phyloP scores from a whole-genome alignment of 2,329 filamentous ascomycete genomes.

The Boeremia exigua region DNA sequence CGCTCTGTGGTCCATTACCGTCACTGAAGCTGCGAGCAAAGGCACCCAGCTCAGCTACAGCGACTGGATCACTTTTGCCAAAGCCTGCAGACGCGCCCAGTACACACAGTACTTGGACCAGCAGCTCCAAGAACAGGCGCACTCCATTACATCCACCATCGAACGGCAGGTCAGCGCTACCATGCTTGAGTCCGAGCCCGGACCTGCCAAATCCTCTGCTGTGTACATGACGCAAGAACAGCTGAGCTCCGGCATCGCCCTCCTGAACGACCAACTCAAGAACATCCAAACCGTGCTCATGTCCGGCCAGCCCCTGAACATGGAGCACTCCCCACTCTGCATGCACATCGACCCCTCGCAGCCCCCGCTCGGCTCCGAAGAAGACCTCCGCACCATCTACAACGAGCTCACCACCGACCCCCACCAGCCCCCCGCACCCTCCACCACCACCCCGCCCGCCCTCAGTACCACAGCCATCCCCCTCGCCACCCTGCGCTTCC shows the following conservation, averaged over 20 bases:
- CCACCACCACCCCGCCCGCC: conserved; percentile 6
- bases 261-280: conserved; percentile 32
- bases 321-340: conserved; percentile 43
- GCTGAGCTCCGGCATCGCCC: conserved; percentile 25
- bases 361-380: conserved; percentile 27
- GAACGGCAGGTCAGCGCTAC: conserved; percentile 14
- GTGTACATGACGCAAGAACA: conserved; percentile 21
- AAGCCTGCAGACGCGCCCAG: conserved; percentile 37
- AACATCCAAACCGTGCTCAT: conserved; percentile 40
- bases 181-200: neutral
- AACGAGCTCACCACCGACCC: conserved; percentile 54
- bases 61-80: conserved; percentile 45
- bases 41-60: conserved; percentile 27
- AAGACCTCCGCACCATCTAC: conserved; percentile 49
- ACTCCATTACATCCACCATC: conserved; percentile 27
- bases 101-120: conserved; percentile 29
- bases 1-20: conserved; percentile 38
- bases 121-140: conserved; percentile 34
- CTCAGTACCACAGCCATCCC: conserved; percentile 50
- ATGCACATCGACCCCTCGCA: conserved; percentile 44
- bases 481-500: conserved; percentile 55
- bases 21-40: conserved; percentile 28
- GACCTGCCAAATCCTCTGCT: neutral
- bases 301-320: conserved; percentile 44
- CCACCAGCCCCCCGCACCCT: conserved; percentile 31